A percentile compares a stretch with the other conserved stretches of the same genome.
Evolutionary conservation across 2,329 filamentous ascomycete genomes (phyloP).

Genomic region (Aspergillus sp.): DNA sequence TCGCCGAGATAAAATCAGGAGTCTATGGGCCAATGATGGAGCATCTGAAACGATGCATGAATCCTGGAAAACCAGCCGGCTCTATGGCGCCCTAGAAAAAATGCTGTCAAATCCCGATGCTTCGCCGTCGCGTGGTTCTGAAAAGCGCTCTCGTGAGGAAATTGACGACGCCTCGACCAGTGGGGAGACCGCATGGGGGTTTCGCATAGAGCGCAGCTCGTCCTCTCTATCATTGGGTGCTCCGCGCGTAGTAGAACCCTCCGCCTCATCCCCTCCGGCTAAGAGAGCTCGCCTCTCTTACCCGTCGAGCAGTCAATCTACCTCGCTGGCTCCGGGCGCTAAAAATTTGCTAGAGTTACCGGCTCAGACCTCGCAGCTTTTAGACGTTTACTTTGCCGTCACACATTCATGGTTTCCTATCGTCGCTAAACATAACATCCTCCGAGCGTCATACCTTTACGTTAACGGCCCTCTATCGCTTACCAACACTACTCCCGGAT

Average conservation of each 20-base stretch:
- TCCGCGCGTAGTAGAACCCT: slow-evolving; percentile 31
- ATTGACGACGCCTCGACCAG: slow-evolving; percentile 22
- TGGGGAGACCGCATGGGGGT: slow-evolving; percentile 29
- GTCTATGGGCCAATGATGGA: slow-evolving; percentile 41
- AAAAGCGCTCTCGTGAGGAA: slow-evolving; percentile 37
- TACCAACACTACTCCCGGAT: slow-evolving; percentile 29
- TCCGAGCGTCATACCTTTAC: slow-evolving; percentile 58
- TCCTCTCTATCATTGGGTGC: slow-evolving; percentile 28
- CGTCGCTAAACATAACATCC: slow-evolving; percentile 57
- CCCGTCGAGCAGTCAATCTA: slow-evolving; percentile 12
- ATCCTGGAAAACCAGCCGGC: slow-evolving; percentile 44
- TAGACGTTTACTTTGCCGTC: slow-evolving; percentile 59
- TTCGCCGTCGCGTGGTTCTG: slow-evolving; percentile 16
- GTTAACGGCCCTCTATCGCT: slow-evolving; percentile 41
- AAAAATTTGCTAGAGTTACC: slow-evolving; percentile 42
- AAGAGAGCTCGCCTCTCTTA: slow-evolving; percentile 31
- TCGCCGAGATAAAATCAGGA: slow-evolving; percentile 35
- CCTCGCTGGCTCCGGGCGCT: slow-evolving; percentile 6
- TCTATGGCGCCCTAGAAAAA: slow-evolving; percentile 41
- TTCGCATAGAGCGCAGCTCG: slow-evolving; percentile 29
- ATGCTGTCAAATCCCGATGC: slow-evolving; percentile 38
- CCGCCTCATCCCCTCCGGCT: slow-evolving; percentile 16
- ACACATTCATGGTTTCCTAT: slow-evolving; percentile 62
- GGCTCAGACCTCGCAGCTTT: slow-evolving; percentile 50
- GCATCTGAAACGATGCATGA: slow-evolving; percentile 45